phyloP scores from a whole-genome alignment of 1,284 basidiomycete genomes.

The Somion occarium region DNA sequence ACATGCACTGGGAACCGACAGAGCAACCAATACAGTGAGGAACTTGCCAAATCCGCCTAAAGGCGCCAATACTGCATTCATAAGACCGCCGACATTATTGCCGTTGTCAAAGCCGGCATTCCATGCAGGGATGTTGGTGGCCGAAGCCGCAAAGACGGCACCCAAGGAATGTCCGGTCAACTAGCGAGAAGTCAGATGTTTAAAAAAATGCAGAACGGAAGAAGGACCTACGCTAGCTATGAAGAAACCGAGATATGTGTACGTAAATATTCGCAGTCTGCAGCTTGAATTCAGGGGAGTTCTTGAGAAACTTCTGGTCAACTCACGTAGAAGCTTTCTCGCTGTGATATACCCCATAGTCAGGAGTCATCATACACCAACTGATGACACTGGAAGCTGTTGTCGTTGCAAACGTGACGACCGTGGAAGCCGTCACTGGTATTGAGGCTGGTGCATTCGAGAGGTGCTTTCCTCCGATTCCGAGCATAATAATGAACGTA shows the following conservation, averaged over 20 bases:
- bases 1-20: constrained; percentile 50
- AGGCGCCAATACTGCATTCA: constrained; percentile 38
- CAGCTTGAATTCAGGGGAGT: not conserved
- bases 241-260: constrained; percentile 64
- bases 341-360: constrained; percentile 57
- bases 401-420: constrained; percentile 25
- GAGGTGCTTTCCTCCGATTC: constrained; percentile 50
- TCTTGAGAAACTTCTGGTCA: not conserved
- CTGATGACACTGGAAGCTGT: constrained; percentile 45
- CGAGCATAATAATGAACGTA: constrained; percentile 62
- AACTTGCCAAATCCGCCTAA: constrained; percentile 55
- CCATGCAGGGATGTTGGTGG: constrained; percentile 56
- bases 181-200: constrained; percentile 26
- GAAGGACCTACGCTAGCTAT: constrained; percentile 41
- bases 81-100: constrained; percentile 49
- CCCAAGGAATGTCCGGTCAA: constrained; percentile 60
- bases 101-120: constrained; percentile 48
- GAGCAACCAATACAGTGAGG: constrained; percentile 50
- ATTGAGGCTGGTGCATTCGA: constrained; percentile 24
- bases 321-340: constrained; percentile 42
- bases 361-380: constrained; percentile 49
- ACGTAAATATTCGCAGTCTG: constrained; percentile 52
- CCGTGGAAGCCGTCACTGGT: constrained; percentile 17
- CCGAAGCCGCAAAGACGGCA: constrained; percentile 59
- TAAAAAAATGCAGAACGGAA: not conserved